phyloP scores from a whole-genome alignment of 1,139 yeast species.

The Arxiozyma slooffiae region DNA sequence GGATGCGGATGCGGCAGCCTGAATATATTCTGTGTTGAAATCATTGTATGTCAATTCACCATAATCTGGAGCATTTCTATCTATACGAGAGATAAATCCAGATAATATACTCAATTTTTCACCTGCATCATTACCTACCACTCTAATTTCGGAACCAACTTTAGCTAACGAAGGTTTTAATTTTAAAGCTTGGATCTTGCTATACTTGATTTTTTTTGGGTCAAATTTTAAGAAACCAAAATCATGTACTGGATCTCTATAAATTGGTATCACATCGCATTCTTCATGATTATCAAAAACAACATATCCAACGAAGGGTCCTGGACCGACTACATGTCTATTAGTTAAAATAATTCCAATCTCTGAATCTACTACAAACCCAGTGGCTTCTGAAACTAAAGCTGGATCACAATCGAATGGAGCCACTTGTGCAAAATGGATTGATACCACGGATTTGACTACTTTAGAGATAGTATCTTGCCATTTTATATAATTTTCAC shows the following conservation, averaged over 20 bases:
- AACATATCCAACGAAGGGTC: constrained; percentile 84
- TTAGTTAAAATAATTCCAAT: constrained; percentile 80
- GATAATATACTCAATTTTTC: constrained; percentile 82
- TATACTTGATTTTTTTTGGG: constrained; percentile 61
- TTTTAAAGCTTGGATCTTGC: constrained; percentile 56
- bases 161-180: constrained; percentile 74
- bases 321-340: constrained; percentile 91
- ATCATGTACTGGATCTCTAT: constrained; percentile 80
- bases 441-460: constrained; percentile 78
- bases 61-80: constrained; percentile 91
- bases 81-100: constrained; percentile 83
- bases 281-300: constrained; percentile 94
- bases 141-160: constrained; percentile 87
- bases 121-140: constrained; percentile 94
- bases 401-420: constrained; percentile 82
- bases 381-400: constrained; percentile 82
- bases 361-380: constrained; percentile 82
- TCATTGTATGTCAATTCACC: constrained; percentile 86
- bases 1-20: constrained; percentile 92
- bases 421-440: constrained; percentile 79
- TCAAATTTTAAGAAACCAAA: constrained; percentile 74
- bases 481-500: constrained; percentile 43
- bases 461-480: constrained; percentile 73
- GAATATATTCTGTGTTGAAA: constrained; percentile 90
- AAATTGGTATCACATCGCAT: constrained; percentile 73